Evolutionary conservation across 768 basidiomycete genomes (phyloP).

Genomic region (Termitomyces sp.): DNA sequence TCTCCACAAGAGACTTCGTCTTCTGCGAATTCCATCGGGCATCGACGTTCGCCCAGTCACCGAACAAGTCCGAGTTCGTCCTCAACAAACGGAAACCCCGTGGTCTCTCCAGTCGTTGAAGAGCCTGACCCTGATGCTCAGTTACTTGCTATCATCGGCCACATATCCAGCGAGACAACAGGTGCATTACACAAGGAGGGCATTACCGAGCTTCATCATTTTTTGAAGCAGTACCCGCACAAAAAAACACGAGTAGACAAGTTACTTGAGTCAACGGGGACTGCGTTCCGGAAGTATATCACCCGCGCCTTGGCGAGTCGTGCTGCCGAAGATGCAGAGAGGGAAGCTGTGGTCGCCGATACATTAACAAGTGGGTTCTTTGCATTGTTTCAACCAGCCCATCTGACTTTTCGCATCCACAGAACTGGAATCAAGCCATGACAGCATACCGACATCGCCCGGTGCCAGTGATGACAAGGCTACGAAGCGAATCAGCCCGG

Average conservation of each 20-base stretch:
- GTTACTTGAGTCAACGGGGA: constrained; percentile 83
- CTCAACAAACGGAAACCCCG: constrained; percentile 54
- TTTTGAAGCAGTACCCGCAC: constrained; percentile 87
- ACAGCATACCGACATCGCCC: constrained; percentile 27
- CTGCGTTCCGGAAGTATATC: constrained; percentile 90
- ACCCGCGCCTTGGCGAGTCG: constrained; percentile 82
- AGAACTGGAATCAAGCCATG: constrained; percentile 65
- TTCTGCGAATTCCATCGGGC: constrained; percentile 44
- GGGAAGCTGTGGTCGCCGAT: constrained; percentile 77
- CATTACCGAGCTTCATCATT: constrained; percentile 91
- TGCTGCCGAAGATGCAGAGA: constrained; percentile 83
- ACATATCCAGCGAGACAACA: constrained; percentile 86
- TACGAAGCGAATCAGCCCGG: constrained; percentile 26
- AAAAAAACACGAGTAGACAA: constrained; percentile 82
- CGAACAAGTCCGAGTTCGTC: constrained; percentile 67
- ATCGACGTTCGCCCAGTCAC: constrained; percentile 58
- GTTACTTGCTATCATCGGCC: constrained; percentile 76
- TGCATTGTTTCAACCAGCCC: neutral
- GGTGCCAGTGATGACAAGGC: constrained; percentile 24
- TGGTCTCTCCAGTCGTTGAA: constrained; percentile 52
- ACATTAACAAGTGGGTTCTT: constrained; percentile 69
- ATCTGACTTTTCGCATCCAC: constrained; percentile 11
- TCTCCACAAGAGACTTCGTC: constrained; percentile 65
- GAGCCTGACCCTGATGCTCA: constrained; percentile 89
- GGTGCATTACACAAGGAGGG: constrained; percentile 90